Conservation (phyloP, 495 filamentous ascomycete species). For the Penicillium bialowiezense region DNA sequence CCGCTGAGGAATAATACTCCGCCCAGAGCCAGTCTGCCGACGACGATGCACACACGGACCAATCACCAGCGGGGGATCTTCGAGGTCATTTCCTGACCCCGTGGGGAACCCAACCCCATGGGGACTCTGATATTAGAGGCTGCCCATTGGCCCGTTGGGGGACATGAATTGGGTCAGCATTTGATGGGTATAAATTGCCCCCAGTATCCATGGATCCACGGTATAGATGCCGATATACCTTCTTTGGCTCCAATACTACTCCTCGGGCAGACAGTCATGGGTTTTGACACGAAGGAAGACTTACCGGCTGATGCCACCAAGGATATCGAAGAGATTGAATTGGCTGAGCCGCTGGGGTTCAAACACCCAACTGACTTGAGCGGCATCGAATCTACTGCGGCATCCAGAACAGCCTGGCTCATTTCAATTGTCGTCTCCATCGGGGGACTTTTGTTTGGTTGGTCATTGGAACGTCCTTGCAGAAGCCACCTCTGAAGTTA, state of each 20-base stretch:
- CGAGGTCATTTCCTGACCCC: background rate
- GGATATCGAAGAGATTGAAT: slow-evolving; percentile 12
- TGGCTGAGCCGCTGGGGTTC: slow-evolving; percentile 1
- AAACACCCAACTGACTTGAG: slow-evolving; percentile 9
- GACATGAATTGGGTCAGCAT: too few species aligned
- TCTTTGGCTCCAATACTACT: too few species aligned
- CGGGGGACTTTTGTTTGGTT: slow-evolving; percentile 18
- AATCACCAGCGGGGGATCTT: background rate
- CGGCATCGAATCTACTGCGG: slow-evolving; percentile 15
- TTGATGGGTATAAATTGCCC: too few species aligned
- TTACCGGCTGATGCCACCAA: background rate
- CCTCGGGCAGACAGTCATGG: background rate
- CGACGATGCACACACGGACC: background rate
- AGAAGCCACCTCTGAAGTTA: too few species aligned
- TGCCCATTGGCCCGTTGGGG: too few species aligned
- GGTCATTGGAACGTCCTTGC: background rate
- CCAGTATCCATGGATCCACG: too few species aligned
- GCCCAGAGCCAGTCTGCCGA: background rate
- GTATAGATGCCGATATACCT: too few species aligned
- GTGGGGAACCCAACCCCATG: slow-evolving; percentile 1
- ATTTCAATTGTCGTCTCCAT: slow-evolving; percentile 16
- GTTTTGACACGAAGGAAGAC: background rate
- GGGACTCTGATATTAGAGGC: slow-evolving; percentile 1
- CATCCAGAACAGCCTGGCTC: slow-evolving; percentile 16
- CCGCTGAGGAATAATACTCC: too few species aligned